Evolutionary conservation across 1,284 basidiomycete species (phyloP), one percentile per base, ranked within the genome.

Genomic region (Xerocomus amazonicus): DNA sequence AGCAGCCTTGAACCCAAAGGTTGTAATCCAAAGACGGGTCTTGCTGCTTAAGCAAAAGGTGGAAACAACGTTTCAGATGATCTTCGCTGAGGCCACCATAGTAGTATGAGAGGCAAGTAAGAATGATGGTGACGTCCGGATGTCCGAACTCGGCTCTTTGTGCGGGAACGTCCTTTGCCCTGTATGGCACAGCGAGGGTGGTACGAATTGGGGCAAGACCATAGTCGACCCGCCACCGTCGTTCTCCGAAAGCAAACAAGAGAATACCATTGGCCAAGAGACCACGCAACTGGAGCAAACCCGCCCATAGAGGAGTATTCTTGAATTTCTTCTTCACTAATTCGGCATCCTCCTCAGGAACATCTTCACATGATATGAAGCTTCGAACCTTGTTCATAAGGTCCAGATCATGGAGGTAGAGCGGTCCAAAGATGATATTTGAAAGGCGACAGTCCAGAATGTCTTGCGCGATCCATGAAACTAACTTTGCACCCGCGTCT

Each of bases 111-210:
- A 38, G 36, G 36, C 36, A 38, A 6, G 36, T 38, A 12, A 38
- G 36, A 17, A 38, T 12, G 6, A 38, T 38, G 3, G 36, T 19
- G 23, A 38, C 36, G 23, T 38, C 36, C 5, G 36, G 36, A 28
- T 40, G 38, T 6, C 38, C 62, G 38, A 81, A 81, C 39, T 81
- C 79, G 17, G 79, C 76, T 32, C 72, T 66, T 32, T 66, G 51
- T 14, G 75, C 66, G 0, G 79, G 79, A 2, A 73, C 66, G 48
- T 81, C 79, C 57, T 80, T 80, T 0, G 78, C 78, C 26, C 73
- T 65, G 52, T 78, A 80, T 1, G 78, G 78, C 0, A 80, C 78
- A 0, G 79, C 78, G 4, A 81, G 64, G 52, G 73, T 67, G 1
- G 79, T 72, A 5, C 79, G 73, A 8, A 27, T 52, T 4, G 57